Evolutionary conservation across 495 filamentous ascomycete genomes (phyloP).

Genomic region (Recurvomyces mirabilis): DNA sequence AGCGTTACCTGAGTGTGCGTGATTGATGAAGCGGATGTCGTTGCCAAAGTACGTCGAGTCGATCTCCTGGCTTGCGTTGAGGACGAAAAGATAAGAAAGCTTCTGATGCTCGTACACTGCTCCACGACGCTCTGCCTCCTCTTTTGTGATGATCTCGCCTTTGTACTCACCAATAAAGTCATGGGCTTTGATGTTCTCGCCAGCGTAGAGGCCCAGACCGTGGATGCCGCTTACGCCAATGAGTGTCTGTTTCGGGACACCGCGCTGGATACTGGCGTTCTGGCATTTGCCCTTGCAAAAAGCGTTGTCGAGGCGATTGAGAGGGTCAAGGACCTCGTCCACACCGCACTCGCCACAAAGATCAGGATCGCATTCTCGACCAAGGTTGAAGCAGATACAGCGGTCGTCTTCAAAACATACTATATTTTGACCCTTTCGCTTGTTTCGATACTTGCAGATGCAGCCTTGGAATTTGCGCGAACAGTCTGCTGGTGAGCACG

Average conservation of each 20-base stretch:
- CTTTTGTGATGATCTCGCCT: conserved; percentile 54
- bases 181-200: conserved; percentile 46
- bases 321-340: conserved; percentile 47
- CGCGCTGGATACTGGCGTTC: conserved; percentile 52
- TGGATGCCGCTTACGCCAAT: conserved; percentile 50
- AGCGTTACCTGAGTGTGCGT: conserved; percentile 39
- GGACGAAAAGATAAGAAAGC: conserved; percentile 54
- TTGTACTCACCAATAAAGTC: conserved; percentile 63
- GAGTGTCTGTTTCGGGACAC: conserved; percentile 45
- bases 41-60: conserved; percentile 39
- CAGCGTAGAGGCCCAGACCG: conserved; percentile 56
- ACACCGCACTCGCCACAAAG: conserved; percentile 57
- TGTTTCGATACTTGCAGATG: conserved; percentile 37
- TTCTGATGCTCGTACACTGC: conserved; percentile 50
- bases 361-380: conserved; percentile 62
- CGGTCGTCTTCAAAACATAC: conserved; percentile 39
- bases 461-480: conserved; percentile 56
- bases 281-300: conserved; percentile 43
- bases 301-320: conserved; percentile 43
- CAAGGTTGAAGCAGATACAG: conserved; percentile 48
- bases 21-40: conserved; percentile 58
- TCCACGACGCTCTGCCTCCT: conserved; percentile 54
- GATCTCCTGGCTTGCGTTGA: conserved; percentile 39
- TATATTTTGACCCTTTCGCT: conserved; percentile 27
- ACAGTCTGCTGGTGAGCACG: conserved; percentile 48